Evolutionary conservation across 139 green algal species (phyloP), one percentile per base, ranked within the genome.

Genomic region (Monoraphidium neglectum): DNA sequence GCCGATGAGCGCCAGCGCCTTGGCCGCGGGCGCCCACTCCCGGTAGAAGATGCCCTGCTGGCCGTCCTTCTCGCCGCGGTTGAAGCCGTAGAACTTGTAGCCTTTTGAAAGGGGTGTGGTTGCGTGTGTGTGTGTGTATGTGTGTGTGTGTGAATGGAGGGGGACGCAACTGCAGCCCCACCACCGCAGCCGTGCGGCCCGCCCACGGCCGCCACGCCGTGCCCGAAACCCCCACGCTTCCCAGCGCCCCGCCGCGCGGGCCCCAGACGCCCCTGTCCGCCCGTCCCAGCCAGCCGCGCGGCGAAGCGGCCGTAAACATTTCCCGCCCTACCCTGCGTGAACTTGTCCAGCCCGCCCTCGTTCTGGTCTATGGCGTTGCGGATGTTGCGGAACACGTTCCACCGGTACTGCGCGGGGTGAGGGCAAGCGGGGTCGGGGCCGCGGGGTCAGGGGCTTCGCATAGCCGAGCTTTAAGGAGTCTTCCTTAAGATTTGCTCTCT

Each of bases 331-430:
- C 92, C 92, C 74, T 92, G 82, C 2, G 88, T 86, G 84, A 98
- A 98, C 74, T 91, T 91, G 18, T 96, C 92, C 68, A 98, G 69
- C 35, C 94, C 93, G 57, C 93, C 92, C 87, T 97, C 94, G 54
- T 95, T 95, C 18, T 86, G 46, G 35, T 97, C 90, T 56, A 98
- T 97, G 40, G 86, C 83, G 2, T 83, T 33, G 28, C 92, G 83
- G 64, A 98, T 92, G 68, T 86, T 86, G 33, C 87, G 87, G 85
- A 95, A 95, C 47, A 92, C 76, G 74, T 92, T 88, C 92, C 92
- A 98, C 51, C 94, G 92, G 80, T 96, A 97, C 87, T 93, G 89
- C 72, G 57, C 21, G n/a, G 54, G 23, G 68, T 32, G 28, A 66
- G 68, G 40, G 23, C n/a, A n/a, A n/a, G n/a, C n/a, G n/a, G n/a